phyloP scores from a whole-genome alignment of 129 eudicot species.

The Pseudognaphalium luteoalbum region DNA sequence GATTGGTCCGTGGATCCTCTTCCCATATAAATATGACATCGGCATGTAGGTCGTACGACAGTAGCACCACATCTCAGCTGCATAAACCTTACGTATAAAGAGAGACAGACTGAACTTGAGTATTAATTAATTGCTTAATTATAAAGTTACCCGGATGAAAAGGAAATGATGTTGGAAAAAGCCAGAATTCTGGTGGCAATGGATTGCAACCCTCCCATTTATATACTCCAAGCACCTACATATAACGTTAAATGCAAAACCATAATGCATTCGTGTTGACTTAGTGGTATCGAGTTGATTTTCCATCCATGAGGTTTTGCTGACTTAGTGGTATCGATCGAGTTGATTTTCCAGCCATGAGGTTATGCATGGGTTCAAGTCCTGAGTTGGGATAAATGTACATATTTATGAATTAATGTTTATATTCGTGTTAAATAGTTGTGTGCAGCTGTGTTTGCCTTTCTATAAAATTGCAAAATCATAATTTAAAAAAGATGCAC shows the following conservation, averaged over 20 bases:
- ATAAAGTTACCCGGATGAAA: conserved; percentile 60
- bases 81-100: background rate
- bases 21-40: conserved; percentile 61
- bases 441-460: too few species aligned
- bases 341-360: too few species aligned
- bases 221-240: conserved; percentile 58
- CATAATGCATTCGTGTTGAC: too few species aligned
- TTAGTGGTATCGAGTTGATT: too few species aligned
- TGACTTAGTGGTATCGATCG: too few species aligned
- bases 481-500: too few species aligned
- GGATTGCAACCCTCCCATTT: conserved; percentile 75
- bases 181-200: conserved; percentile 72
- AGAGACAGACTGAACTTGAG: background rate
- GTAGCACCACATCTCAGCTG: conserved; percentile 71
- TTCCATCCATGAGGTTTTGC: too few species aligned
- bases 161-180: conserved; percentile 62
- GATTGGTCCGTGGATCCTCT: conserved; percentile 44
- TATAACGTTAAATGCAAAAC: background rate
- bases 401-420: too few species aligned
- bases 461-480: too few species aligned
- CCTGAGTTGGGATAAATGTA: too few species aligned
- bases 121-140: background rate
- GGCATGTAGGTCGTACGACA: conserved; percentile 61
- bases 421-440: too few species aligned
- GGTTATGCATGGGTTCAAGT: too few species aligned